These are phyloP conservation scores for Populus simonii DNA, from an alignment of 345 rosid genomes.

Conservation along the genomic window DNA sequence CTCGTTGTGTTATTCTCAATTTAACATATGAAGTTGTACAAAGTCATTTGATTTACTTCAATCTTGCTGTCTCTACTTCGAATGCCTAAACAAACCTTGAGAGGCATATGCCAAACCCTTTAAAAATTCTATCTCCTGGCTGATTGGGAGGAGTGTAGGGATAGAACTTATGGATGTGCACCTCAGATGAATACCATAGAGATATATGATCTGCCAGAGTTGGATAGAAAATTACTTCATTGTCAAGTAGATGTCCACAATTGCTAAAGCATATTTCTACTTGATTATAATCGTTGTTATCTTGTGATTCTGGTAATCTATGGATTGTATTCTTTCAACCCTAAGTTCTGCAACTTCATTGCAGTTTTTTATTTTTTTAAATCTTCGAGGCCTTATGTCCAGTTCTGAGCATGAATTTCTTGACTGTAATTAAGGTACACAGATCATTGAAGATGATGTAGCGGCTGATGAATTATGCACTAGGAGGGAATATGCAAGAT, in stretches of 20 bases:
- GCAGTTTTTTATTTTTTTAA: too few relatives aligned
- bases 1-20: not conserved
- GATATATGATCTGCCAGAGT: constrained; percentile 1
- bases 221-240: not conserved
- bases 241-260: not conserved
- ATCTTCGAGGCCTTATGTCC: constrained; percentile 6
- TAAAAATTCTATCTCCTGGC: constrained; percentile 3
- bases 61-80: not conserved
- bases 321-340: constrained; percentile 3
- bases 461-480: constrained; percentile 69
- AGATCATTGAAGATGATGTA: constrained; percentile 70
- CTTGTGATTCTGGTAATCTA: not conserved
- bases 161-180: not conserved
- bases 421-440: constrained; percentile 41
- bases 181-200: not conserved
- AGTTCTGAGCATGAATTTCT: constrained; percentile 48
- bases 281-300: not conserved
- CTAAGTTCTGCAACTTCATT: constrained; percentile 9
- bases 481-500: constrained; percentile 81
- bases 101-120: not conserved
- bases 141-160: not conserved
- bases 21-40: constrained; percentile 7
- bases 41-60: not conserved
- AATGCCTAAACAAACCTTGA: not conserved
- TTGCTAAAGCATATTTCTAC: not conserved